phyloP scores from a whole-genome alignment of 208 protist species.

The Leishmania amazonensis region DNA sequence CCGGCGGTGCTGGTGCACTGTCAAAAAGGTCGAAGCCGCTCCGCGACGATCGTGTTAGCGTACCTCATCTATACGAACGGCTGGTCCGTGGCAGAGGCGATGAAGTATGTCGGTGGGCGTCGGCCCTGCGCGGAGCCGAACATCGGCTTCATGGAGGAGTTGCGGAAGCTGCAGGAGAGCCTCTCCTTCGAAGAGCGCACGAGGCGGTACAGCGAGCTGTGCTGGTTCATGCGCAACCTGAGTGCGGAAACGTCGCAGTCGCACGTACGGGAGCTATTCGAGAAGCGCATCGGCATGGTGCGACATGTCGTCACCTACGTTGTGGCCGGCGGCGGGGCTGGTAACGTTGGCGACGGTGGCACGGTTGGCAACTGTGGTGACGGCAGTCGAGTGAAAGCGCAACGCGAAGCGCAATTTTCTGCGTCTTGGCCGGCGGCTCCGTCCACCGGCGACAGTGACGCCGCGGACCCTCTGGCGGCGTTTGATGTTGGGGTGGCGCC shows the following conservation, averaged over 20 bases:
- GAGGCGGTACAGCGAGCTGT: conserved; percentile 49
- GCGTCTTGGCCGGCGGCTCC: neutral
- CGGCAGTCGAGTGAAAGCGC: neutral
- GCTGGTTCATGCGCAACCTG: conserved; percentile 62
- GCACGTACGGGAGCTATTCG: conserved; percentile 65
- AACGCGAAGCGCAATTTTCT: neutral
- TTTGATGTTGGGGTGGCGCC: neutral
- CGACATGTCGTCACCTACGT: conserved; percentile 63
- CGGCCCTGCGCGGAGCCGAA: conserved; percentile 78
- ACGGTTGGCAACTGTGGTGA: neutral
- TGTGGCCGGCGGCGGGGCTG: neutral
- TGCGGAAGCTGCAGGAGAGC: conserved; percentile 70
- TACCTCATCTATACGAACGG: conserved; percentile 86
- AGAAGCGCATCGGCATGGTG: conserved; percentile 69
- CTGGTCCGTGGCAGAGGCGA: conserved; percentile 80
- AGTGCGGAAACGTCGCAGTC: conserved; percentile 25
- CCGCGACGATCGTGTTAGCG: conserved; percentile 81
- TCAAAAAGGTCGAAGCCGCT: conserved; percentile 85
- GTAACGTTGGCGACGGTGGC: neutral
- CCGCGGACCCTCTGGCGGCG: neutral
- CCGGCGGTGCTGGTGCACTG: conserved; percentile 85
- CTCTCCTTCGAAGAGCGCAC: conserved; percentile 54
- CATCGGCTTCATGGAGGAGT: conserved; percentile 77
- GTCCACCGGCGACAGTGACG: neutral
- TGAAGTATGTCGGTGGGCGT: conserved; percentile 65